Evolutionary conservation across 2,329 filamentous ascomycete genomes (phyloP).

Genomic region (Raffaelea albimanens): DNA sequence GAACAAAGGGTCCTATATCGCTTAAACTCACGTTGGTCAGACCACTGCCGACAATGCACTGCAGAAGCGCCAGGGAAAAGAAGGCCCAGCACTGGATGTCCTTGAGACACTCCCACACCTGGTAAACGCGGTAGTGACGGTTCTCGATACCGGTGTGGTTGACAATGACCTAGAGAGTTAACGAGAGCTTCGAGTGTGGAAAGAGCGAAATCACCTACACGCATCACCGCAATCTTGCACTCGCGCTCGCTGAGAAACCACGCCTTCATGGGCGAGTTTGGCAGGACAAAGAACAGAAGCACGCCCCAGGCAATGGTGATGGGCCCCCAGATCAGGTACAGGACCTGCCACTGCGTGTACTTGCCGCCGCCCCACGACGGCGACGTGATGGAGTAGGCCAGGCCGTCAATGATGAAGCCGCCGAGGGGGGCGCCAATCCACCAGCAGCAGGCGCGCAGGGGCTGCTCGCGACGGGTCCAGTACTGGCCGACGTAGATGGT

Average conservation of each 20-base stretch:
- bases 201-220: slow-evolving; percentile 40
- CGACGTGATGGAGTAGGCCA: slow-evolving; percentile 36
- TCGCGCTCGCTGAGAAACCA: slow-evolving; percentile 47
- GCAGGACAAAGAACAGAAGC: slow-evolving; percentile 47
- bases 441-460: slow-evolving; percentile 39
- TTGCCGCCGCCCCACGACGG: no score
- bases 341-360: slow-evolving; percentile 30
- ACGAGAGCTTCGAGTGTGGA: no score
- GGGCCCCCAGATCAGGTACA: slow-evolving; percentile 38
- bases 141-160: slow-evolving; percentile 36
- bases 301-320: slow-evolving; percentile 42
- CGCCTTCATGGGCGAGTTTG: slow-evolving; percentile 52
- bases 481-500: slow-evolving; percentile 45
- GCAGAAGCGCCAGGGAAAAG: slow-evolving; percentile 19
- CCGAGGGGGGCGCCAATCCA: slow-evolving; percentile 38
- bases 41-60: slow-evolving; percentile 21
- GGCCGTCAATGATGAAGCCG: slow-evolving; percentile 35
- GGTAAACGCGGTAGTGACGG: slow-evolving; percentile 17
- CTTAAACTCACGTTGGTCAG: slow-evolving; percentile 12
- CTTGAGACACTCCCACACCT: slow-evolving; percentile 22
- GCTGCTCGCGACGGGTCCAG: slow-evolving; percentile 43
- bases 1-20: background rate
- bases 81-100: slow-evolving; percentile 23
- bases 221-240: slow-evolving; percentile 48
- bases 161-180: no score